Base-by-base conservation (phyloP, 129 eudicot genomes). In the Chrysanthemum makinoi region DNA sequence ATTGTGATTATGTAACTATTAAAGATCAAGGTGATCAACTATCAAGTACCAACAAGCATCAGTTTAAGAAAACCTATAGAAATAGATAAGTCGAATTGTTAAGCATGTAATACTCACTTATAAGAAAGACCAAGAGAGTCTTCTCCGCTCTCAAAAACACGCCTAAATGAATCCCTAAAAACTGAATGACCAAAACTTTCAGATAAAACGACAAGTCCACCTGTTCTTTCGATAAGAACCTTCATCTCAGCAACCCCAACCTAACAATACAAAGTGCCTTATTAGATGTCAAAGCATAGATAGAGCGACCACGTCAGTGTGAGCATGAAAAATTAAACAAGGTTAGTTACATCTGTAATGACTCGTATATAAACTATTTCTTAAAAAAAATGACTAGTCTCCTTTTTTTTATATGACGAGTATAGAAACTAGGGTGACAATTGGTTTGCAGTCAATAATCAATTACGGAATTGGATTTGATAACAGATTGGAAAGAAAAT, bases 121-220 rank as follows among this genome's bases (percentile, higher is more conserved):
- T 62, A 35, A 14, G 68, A 47, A 62, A 62, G 50, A 12, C 68
- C 68, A 62, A 62, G 48, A 35, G 68, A 62, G 13, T 62, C 68
- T 33, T 62, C 68, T 20, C 68, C 51, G 5, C 43, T 62, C 10
- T 62, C 68, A 62, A 62, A 62, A 35, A 62, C 14, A 14, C 68
- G 51, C 68, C 10, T 62, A 35, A 62, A 62, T 30, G 68, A 62
- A 4, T 62, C 68, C 14, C 18, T 62, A 62, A 62, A 62, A 62
- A 62, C 68, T 62, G 68, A 62, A 62, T 62, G 68, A 35, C 68
- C 68, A 62, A 62, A 62, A 62, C 68, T 62, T 62, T 62, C 68
- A 62, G 68, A 62, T 6, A 62, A 35, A 62, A 62, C 50, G 14
- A 62, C 68, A 35, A 62, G 68, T 35, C 68, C 68, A n/a, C 68